Conservation (phyloP, 1,284 basidiomycete genomes). For the Agaricales sp. region DNA sequence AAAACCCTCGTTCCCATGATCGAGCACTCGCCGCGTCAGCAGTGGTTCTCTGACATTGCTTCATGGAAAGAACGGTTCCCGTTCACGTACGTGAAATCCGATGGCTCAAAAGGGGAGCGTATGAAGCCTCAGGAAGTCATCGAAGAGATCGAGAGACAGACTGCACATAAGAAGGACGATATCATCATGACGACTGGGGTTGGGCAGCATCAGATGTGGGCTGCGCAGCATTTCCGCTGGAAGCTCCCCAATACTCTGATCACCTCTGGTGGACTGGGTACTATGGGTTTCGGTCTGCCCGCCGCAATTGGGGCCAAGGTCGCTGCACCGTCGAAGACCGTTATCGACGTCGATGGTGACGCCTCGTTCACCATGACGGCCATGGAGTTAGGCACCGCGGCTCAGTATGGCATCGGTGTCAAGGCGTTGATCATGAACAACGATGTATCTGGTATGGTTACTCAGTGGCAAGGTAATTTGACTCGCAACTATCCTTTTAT, state of each 20-base stretch:
- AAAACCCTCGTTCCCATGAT: conserved; percentile 78
- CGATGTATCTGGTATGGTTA: conserved; percentile 97
- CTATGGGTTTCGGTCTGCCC: conserved; percentile 97
- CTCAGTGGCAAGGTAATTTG: conserved; percentile 88
- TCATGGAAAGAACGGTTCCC: conserved; percentile 86
- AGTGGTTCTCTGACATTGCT: conserved; percentile 81
- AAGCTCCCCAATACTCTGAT: conserved; percentile 81
- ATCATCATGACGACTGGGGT: conserved; percentile 91
- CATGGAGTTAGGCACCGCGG: conserved; percentile 95
- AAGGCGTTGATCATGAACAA: conserved; percentile 90
- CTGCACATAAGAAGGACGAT: conserved; percentile 72
- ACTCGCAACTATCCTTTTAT: neutral
- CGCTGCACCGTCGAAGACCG: conserved; percentile 86
- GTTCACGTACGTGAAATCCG: conserved; percentile 70
- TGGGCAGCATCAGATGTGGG: conserved; percentile 99
- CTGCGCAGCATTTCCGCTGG: conserved; percentile 93
- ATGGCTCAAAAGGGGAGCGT: conserved; percentile 45
- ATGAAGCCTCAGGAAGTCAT: conserved; percentile 98
- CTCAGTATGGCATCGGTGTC: conserved; percentile 87
- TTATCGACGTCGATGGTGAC: conserved; percentile 95
- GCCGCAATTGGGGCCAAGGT: conserved; percentile 95
- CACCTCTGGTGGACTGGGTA: conserved; percentile 94
- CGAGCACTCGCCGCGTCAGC: conserved; percentile 46
- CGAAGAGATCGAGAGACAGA: conserved; percentile 80
- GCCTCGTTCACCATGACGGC: conserved; percentile 99